These are phyloP conservation scores for Phyllosticta paracitricarpa DNA, from an alignment of 2,329 filamentous ascomycete genomes.

Conservation along the genomic window DNA sequence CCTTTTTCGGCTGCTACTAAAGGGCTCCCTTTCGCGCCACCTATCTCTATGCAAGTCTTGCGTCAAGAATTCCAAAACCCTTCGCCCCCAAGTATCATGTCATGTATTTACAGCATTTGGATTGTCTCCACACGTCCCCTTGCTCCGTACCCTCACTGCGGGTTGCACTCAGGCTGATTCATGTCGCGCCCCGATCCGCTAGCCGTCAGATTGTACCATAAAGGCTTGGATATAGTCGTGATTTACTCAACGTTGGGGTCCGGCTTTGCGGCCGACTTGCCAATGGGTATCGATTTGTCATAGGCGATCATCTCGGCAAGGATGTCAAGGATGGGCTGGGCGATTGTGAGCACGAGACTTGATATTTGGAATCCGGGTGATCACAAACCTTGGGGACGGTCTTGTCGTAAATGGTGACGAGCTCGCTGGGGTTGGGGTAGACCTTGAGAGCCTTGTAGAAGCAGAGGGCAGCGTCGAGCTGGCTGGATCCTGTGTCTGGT, in stretches of 20 bases:
- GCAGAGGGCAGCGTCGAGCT: constrained; percentile 76
- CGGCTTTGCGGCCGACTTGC: constrained; percentile 1
- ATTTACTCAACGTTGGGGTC: constrained; percentile 2
- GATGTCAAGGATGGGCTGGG: constrained; percentile 80
- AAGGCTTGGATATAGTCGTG: not conserved
- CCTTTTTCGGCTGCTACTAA: not conserved
- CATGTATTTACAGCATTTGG: not conserved
- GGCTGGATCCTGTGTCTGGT: constrained; percentile 46
- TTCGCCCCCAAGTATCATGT: not conserved
- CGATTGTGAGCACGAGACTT: constrained; percentile 11
- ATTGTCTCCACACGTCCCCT: not conserved
- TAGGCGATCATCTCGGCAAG: constrained; percentile 97
- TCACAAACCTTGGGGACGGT: constrained; percentile 78
- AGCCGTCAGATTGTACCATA: not conserved
- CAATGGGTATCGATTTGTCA: constrained; percentile 51
- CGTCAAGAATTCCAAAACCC: not conserved
- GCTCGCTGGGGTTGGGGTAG: constrained; percentile 83
- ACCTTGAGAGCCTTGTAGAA: constrained; percentile 99
- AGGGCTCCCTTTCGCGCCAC: not conserved
- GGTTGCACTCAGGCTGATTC: not conserved
- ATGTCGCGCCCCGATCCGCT: not conserved
- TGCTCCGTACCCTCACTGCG: not conserved
- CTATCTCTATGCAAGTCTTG: not conserved
- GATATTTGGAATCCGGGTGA: not conserved
- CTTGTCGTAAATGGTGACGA: constrained; percentile 97